Percentiles rank a stretch among this genome's conserved stretches.
Evolutionary conservation across 1,284 basidiomycete genomes (phyloP).

Genomic region (Tetrapyrgos nigripes): DNA sequence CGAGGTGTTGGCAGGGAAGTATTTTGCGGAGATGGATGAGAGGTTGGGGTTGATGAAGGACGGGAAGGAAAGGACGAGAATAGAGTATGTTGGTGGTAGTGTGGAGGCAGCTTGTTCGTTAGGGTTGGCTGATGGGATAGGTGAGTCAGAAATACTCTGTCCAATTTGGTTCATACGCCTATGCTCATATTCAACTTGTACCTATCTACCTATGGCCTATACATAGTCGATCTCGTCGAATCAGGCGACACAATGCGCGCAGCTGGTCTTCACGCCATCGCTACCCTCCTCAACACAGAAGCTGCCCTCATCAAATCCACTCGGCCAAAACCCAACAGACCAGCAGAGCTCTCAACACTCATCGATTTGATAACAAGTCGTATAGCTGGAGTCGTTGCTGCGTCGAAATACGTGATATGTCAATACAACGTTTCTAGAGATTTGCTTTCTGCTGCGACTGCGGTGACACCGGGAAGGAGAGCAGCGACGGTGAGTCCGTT

Average conservation of each 20-base stretch:
- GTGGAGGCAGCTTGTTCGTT: slow-evolving; percentile 98
- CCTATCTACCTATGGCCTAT: slow-evolving; percentile 6
- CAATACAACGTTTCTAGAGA: slow-evolving; percentile 89
- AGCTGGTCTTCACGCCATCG: slow-evolving; percentile 93
- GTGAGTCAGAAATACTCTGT: slow-evolving; percentile 56
- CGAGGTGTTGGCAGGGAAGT: slow-evolving; percentile 83
- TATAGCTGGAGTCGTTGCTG: slow-evolving; percentile 93
- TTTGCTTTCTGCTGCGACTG: slow-evolving; percentile 66
- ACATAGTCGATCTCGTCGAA: slow-evolving; percentile 91
- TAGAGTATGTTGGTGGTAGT: slow-evolving; percentile 97
- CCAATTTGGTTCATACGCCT: not conserved
- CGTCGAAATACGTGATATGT: slow-evolving; percentile 87
- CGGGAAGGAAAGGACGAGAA: slow-evolving; percentile 69
- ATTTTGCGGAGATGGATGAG: slow-evolving; percentile 81
- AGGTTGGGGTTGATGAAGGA: slow-evolving; percentile 54
- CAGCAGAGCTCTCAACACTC: slow-evolving; percentile 66
- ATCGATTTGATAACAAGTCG: slow-evolving; percentile 87
- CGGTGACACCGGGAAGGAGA: slow-evolving; percentile 88
- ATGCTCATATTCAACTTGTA: slow-evolving; percentile 16
- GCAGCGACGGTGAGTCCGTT: slow-evolving; percentile 92
- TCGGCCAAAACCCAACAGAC: slow-evolving; percentile 60
- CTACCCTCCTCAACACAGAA: slow-evolving; percentile 87
- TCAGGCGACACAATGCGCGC: slow-evolving; percentile 99
- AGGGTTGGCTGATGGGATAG: slow-evolving; percentile 97
- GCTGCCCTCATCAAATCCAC: slow-evolving; percentile 93